These are phyloP conservation scores for Medakamo hakoo DNA, from an alignment of 139 green algal genomes.

Conservation along the genomic window DNA sequence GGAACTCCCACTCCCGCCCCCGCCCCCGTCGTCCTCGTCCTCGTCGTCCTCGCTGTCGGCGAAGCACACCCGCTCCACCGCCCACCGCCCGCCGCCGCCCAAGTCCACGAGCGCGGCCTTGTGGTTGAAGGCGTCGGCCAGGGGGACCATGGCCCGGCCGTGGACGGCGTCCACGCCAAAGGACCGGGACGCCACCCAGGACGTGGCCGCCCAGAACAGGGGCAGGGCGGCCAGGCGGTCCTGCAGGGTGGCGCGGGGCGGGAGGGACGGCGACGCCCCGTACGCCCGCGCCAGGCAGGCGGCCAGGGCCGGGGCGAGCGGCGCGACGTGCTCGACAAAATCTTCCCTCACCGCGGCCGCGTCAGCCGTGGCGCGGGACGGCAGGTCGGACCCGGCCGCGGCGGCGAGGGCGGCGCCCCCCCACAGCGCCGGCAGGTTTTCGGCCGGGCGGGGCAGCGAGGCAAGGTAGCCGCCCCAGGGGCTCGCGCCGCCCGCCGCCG, in stretches of 20 bases:
- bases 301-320: conserved; percentile 22
- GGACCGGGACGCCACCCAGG: conserved; percentile 48
- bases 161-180: conserved; percentile 66
- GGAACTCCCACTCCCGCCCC: background rate
- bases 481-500: conserved; percentile 3
- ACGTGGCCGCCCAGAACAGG: conserved; percentile 36
- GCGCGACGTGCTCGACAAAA: conserved; percentile 26
- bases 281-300: no score
- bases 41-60: conserved; percentile 12
- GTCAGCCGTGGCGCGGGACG: conserved; percentile 18
- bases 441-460: conserved; percentile 19
- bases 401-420: conserved; percentile 18
- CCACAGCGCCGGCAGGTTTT: conserved; percentile 66
- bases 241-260: conserved; percentile 1
- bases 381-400: conserved; percentile 42
- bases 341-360: conserved; percentile 29
- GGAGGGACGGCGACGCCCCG: conserved; percentile 7
- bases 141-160: conserved; percentile 53
- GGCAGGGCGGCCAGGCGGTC: no score
- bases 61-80: background rate
- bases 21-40: conserved; percentile 5
- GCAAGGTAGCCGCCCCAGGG: conserved; percentile 46
- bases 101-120: conserved; percentile 43
- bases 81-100: conserved; percentile 5
- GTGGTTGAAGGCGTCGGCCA: conserved; percentile 85